These are phyloP conservation scores for Apiospora hydei DNA, from an alignment of 2,329 filamentous ascomycete species.

Conservation along the genomic window DNA sequence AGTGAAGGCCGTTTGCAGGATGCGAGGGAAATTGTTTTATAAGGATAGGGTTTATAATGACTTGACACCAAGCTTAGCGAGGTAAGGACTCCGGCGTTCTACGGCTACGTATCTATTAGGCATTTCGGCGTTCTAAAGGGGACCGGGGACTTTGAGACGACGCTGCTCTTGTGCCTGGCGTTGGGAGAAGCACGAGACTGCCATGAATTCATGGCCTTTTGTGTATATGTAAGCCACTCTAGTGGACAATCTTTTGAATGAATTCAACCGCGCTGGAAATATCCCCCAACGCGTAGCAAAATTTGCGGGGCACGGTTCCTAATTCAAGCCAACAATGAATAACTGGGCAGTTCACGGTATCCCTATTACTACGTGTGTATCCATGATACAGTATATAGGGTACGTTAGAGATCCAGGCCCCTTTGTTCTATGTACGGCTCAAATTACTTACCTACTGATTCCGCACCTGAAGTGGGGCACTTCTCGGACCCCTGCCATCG, in stretches of 20 bases:
- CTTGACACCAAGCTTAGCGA: not conserved
- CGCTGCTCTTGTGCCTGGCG: not conserved
- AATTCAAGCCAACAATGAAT: not conserved
- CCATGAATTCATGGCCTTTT: not conserved
- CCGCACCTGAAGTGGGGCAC: not conserved
- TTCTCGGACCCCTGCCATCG: not conserved
- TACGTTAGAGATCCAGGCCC: not conserved
- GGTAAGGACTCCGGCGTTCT: slow-evolving; percentile 4
- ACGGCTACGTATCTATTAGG: not conserved
- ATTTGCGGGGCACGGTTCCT: not conserved
- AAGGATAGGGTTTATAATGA: slow-evolving; percentile 26
- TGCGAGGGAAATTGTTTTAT: slow-evolving; percentile 75
- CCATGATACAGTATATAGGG: not conserved
- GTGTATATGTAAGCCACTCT: not conserved
- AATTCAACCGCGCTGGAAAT: not conserved
- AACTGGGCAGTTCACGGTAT: not conserved
- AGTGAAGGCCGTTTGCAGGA: slow-evolving; percentile 81
- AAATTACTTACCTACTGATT: not conserved
- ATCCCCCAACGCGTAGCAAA: not conserved
- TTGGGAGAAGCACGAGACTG: not conserved
- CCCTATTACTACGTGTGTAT: not conserved
- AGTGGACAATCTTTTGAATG: not conserved
- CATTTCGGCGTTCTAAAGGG: not conserved
- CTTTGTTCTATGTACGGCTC: not conserved
- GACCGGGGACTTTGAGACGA: not conserved